These are phyloP conservation scores for Pulveroboletus sp. DNA, from an alignment of 768 basidiomycete species.

Conservation along the genomic window DNA sequence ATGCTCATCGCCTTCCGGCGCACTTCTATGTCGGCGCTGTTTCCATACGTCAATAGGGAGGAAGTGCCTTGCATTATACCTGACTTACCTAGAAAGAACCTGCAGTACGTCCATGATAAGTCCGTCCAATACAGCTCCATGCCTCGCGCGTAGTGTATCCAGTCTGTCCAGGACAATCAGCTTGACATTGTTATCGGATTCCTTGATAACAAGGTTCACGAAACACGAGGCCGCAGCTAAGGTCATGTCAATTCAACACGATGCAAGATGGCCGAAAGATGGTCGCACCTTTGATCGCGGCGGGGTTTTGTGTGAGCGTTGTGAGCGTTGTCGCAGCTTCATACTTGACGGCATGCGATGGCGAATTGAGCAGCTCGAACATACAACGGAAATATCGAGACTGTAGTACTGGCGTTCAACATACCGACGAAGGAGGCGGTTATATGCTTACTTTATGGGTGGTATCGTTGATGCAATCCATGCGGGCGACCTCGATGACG, in stretches of 20 bases:
- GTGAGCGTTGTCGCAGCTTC: constrained; percentile 96
- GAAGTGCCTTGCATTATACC: neutral
- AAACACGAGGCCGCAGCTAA: constrained; percentile 86
- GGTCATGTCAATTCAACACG: neutral
- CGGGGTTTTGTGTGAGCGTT: constrained; percentile 90
- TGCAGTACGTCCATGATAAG: constrained; percentile 96
- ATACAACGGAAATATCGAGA: constrained; percentile 93
- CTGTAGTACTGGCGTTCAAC: too few species aligned
- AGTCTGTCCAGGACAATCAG: constrained; percentile 94
- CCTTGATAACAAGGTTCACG: constrained; percentile 87
- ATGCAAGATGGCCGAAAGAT: neutral
- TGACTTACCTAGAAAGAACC: constrained; percentile 69
- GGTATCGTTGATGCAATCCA: constrained; percentile 86
- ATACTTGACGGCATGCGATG: constrained; percentile 94
- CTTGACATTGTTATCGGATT: constrained; percentile 99
- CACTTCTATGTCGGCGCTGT: constrained; percentile 93
- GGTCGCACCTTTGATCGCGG: constrained; percentile 91
- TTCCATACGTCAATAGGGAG: neutral
- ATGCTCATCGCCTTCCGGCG: constrained; percentile 88
- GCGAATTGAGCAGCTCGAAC: constrained; percentile 85
- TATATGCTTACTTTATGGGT: constrained; percentile 64
- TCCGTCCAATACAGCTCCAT: constrained; percentile 85
- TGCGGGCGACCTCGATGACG: constrained; percentile 88
- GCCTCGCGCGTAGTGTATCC: constrained; percentile 75
- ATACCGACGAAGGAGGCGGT: neutral